Evolutionary conservation across 805 yeast species (phyloP).

Genomic region (Yamadazyma olivae): DNA sequence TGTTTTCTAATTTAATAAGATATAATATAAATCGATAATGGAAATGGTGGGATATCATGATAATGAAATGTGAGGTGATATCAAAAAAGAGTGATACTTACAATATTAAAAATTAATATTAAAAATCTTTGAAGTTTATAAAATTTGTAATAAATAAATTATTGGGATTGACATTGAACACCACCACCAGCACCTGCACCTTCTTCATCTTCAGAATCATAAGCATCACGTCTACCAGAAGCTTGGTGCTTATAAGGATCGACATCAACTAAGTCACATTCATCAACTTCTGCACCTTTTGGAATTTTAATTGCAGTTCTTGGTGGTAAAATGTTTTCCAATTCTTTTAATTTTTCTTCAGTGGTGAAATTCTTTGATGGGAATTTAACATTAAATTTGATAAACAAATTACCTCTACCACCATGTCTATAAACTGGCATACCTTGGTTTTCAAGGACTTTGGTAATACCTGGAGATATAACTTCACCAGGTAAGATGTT

Average conservation of each 20-base stretch:
- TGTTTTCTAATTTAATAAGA: no score
- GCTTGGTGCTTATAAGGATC: slow-evolving; percentile 60
- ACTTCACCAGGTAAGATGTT: slow-evolving; percentile 89
- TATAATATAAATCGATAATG: no score
- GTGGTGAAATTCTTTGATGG: slow-evolving; percentile 71
- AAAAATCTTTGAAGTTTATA: no score
- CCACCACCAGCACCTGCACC: slow-evolving; percentile 61
- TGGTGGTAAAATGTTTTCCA: slow-evolving; percentile 78
- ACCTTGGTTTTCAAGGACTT: slow-evolving; percentile 90
- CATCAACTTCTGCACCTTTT: slow-evolving; percentile 73
- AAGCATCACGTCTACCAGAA: slow-evolving; percentile 40
- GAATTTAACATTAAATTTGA: slow-evolving; percentile 87
- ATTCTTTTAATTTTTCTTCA: slow-evolving; percentile 69
- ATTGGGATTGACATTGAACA: slow-evolving; percentile 95
- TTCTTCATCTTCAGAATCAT: slow-evolving; percentile 45
- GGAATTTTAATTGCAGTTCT: slow-evolving; percentile 65
- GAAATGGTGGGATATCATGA: no score
- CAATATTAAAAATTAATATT: no score
- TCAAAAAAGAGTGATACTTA: no score
- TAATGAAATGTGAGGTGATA: no score
- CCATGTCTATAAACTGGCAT: slow-evolving; percentile 94
- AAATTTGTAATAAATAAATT: slow-evolving; percentile 21
- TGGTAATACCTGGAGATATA: slow-evolving; percentile 76
- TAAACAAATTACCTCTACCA: slow-evolving; percentile 80
- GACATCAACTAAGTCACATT: slow-evolving; percentile 66